A percentile compares a stretch with the other conserved stretches of the same genome.
Conservation (phyloP, 2,329 filamentous ascomycete species). For the Penicillium sumatraense region DNA sequence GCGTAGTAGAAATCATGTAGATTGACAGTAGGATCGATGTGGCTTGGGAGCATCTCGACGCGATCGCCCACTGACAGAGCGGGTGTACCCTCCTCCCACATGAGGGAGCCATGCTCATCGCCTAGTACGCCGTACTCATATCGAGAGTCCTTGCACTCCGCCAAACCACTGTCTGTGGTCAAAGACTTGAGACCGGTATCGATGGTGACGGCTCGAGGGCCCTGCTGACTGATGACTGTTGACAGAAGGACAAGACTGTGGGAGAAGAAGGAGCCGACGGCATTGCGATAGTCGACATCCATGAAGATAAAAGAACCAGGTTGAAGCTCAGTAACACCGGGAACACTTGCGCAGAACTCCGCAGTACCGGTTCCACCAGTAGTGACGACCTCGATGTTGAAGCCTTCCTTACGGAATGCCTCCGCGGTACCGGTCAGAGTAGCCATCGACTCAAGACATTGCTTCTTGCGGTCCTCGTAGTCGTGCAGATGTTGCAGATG, state of each 20-base stretch:
- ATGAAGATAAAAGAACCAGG: constrained; percentile 62
- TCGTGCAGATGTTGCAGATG: constrained; percentile 58
- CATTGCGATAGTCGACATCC: constrained; percentile 62
- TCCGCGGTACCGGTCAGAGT: constrained; percentile 51
- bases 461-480: constrained; percentile 44
- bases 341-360: constrained; percentile 57
- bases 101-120: constrained; percentile 56
- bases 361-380: constrained; percentile 59
- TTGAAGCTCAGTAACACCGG: constrained; percentile 59
- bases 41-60: constrained; percentile 59
- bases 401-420: constrained; percentile 46
- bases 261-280: constrained; percentile 54
- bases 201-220: constrained; percentile 51
- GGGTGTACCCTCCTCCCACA: constrained; percentile 49
- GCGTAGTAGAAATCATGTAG: constrained; percentile 58
- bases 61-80: constrained; percentile 51
- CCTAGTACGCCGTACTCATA: constrained; percentile 53
- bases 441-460: constrained; percentile 53
- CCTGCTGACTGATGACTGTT: constrained; percentile 56
- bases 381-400: constrained; percentile 55
- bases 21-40: constrained; percentile 61
- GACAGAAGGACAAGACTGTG: constrained; percentile 56
- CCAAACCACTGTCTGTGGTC: constrained; percentile 57
- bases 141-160: constrained; percentile 52
- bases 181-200: constrained; percentile 57